phyloP scores from a whole-genome alignment of 345 rosid species.

The Heritiera fomes region DNA sequence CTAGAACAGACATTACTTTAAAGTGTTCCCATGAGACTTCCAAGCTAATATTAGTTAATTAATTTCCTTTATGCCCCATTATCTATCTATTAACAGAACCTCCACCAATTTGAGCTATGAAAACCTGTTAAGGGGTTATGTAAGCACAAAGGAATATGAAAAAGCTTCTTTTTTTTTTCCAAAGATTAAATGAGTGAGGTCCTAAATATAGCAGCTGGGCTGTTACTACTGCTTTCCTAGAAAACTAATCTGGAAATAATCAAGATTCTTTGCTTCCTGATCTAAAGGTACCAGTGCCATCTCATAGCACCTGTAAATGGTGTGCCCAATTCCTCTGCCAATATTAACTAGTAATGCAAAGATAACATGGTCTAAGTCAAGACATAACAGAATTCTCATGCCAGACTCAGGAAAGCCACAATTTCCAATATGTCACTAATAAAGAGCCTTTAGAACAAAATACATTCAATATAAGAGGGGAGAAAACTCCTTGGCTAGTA shows the following conservation, averaged over 20 bases:
- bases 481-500: not conserved
- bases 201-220: not conserved
- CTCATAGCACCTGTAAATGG: not conserved
- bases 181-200: not conserved
- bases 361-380: slow-evolving; percentile 2
- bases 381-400: not conserved
- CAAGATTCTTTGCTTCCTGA: not conserved
- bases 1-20: not conserved
- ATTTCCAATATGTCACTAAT: not conserved
- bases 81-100: not conserved
- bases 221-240: not conserved
- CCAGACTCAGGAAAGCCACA: slow-evolving; percentile 6
- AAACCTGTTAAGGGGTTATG: not conserved
- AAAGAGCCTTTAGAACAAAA: not conserved
- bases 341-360: not conserved
- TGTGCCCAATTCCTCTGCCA: not conserved
- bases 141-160: not conserved
- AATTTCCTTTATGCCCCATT: not conserved
- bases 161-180: not conserved
- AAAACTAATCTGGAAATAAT: not conserved
- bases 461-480: not conserved
- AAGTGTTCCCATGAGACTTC: not conserved
- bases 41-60: not conserved
- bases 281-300: not conserved
- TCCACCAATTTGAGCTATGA: not conserved